phyloP scores from a whole-genome alignment of 2,329 filamentous ascomycete species.

The Colletotrichum brevisporum region DNA sequence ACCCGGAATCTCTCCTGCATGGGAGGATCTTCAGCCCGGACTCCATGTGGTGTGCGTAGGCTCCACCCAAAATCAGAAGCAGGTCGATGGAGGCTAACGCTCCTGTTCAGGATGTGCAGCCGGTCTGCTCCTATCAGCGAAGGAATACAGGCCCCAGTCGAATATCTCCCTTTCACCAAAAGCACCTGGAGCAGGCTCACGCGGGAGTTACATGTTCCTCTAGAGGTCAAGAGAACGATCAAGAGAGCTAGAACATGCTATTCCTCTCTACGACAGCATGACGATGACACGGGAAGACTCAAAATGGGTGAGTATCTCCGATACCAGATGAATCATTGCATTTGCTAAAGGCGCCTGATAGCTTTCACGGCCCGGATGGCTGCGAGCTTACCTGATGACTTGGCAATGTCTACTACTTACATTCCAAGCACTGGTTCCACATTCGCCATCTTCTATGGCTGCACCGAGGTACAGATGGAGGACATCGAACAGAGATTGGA shows the following conservation, averaged over 20 bases:
- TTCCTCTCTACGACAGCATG: neutral
- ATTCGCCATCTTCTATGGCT: slow-evolving; percentile 17
- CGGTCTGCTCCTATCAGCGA: neutral
- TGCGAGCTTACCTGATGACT: neutral
- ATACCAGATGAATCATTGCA: fast-evolving
- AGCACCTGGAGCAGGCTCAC: slow-evolving; percentile 4
- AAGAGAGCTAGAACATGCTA: slow-evolving; percentile 1
- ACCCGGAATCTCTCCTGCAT: neutral
- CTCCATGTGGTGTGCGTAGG: neutral
- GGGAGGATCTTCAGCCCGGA: neutral
- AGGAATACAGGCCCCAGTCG: neutral
- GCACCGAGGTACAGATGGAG: slow-evolving; percentile 9
- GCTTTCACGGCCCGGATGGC: slow-evolving; percentile 22
- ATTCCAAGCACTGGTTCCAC: slow-evolving; percentile 15
- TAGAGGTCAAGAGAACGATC: slow-evolving; percentile 15
- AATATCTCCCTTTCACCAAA: neutral
- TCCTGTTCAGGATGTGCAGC: slow-evolving; percentile 3
- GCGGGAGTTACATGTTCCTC: slow-evolving; percentile 1
- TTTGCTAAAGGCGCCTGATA: neutral
- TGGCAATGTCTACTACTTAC: slow-evolving; percentile 17
- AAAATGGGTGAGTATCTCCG: neutral
- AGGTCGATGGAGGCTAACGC: neutral
- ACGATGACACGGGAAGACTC: neutral
- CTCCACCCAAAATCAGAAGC: too few relatives aligned
- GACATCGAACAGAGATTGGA: neutral